These are phyloP conservation scores for Aristolochia californica DNA, from an alignment of 164 flowering plant species.

Conservation along the genomic window DNA sequence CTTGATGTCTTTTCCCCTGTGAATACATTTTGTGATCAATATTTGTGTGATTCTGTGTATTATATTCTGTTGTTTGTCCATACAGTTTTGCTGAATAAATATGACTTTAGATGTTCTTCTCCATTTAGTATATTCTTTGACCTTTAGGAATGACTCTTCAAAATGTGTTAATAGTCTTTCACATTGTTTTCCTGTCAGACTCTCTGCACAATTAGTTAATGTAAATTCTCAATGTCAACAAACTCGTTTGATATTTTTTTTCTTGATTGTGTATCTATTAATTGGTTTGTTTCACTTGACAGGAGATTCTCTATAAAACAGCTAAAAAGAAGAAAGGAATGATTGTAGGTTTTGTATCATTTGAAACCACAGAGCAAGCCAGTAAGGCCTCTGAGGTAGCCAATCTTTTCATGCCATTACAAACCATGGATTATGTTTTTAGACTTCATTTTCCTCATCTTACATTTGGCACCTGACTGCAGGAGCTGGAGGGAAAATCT, in stretches of 20 bases:
- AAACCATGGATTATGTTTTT: not conserved
- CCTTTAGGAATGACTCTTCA: too few species aligned
- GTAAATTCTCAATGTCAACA: too few species aligned
- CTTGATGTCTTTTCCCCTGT: too few species aligned
- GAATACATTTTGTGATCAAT: too few species aligned
- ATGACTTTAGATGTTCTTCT: too few species aligned
- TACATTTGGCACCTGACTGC: conserved; percentile 5
- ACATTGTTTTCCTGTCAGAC: too few species aligned
- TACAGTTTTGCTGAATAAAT: too few species aligned
- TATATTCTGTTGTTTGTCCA: too few species aligned
- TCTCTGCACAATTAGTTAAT: too few species aligned
- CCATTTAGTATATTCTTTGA: too few species aligned
- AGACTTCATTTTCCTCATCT: not conserved
- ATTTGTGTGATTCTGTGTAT: too few species aligned
- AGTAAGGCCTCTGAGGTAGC: conserved; percentile 56
- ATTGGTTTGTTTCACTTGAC: conserved; percentile 10
- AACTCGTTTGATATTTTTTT: not conserved
- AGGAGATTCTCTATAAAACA: conserved; percentile 52
- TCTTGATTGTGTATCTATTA: not conserved
- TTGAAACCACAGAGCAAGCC: conserved; percentile 49
- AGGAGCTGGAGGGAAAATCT: conserved; percentile 66
- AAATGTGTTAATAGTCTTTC: too few species aligned
- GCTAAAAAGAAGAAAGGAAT: conserved; percentile 89
- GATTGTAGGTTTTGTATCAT: conserved; percentile 73
- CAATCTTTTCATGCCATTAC: not conserved